Conservation (phyloP, 2,329 filamentous ascomycete genomes). For the Tolypocladium cylindrosporum region DNA sequence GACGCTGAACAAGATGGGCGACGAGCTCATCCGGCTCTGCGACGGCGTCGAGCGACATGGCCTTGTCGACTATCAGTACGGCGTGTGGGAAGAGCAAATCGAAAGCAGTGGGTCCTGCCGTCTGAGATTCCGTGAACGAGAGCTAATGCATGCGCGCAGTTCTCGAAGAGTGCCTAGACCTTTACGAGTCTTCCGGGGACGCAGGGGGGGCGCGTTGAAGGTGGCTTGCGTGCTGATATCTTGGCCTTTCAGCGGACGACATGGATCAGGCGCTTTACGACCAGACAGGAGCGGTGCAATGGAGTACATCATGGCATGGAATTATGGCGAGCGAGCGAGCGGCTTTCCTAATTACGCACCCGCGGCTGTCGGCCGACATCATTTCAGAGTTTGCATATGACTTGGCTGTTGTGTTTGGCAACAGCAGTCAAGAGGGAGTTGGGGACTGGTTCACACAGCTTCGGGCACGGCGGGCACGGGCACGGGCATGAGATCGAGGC, state of each 20-base stretch:
- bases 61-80: slow-evolving; percentile 95
- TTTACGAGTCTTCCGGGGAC: slow-evolving; percentile 31
- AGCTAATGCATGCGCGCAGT: slow-evolving; percentile 11
- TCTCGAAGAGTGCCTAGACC: slow-evolving; percentile 31
- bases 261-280: not conserved
- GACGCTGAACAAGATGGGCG: slow-evolving; percentile 67
- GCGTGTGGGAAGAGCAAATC: slow-evolving; percentile 91
- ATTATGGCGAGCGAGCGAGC: not conserved
- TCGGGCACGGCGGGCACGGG: not conserved
- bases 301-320: not conserved
- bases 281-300: not conserved
- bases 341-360: not conserved
- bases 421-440: not conserved
- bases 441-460: not conserved
- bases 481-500: not conserved
- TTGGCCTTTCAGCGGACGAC: not conserved
- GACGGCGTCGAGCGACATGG: slow-evolving; percentile 83
- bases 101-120: slow-evolving; percentile 55
- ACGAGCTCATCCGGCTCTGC: slow-evolving; percentile 71
- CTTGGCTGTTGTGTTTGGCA: not conserved
- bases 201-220: slow-evolving; percentile 14
- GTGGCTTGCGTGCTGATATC: not conserved
- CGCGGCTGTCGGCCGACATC: not conserved
- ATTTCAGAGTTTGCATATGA: not conserved
- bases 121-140: no score